Evolutionary conservation across 2,329 filamentous ascomycete species (phyloP).

Genomic region (Incumbomyces lentus): DNA sequence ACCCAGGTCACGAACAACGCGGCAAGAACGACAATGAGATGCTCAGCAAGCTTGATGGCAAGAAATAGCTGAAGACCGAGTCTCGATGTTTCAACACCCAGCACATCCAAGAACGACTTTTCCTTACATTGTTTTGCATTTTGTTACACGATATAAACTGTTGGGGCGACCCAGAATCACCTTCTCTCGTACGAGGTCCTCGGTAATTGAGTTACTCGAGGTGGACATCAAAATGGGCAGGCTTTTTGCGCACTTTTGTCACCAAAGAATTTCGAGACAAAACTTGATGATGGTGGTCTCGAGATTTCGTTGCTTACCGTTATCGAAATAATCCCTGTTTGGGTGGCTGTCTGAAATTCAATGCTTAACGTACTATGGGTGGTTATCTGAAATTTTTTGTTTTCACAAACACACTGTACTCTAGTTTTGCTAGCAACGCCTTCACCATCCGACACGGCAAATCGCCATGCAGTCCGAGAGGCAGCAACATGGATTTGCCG

Average conservation of each 20-base stretch:
- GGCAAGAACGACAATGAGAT: slow-evolving; percentile 41
- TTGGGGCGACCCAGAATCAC: slow-evolving; percentile 21
- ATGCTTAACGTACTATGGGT: not conserved
- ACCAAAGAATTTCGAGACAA: slow-evolving; percentile 5
- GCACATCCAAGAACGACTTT: not conserved
- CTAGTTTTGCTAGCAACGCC: not conserved
- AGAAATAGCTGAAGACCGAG: slow-evolving; percentile 13
- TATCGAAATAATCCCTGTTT: not conserved
- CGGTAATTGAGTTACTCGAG: slow-evolving; percentile 14
- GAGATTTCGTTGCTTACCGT: slow-evolving; percentile 10
- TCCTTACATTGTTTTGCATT: slow-evolving; percentile 8
- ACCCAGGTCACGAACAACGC: slow-evolving; percentile 22
- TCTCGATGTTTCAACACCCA: not conserved
- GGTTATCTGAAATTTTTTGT: slow-evolving; percentile 6
- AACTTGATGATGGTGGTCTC: slow-evolving; percentile 8
- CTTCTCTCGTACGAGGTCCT: slow-evolving; percentile 13
- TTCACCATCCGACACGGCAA: no score
- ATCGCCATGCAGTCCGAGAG: no score
- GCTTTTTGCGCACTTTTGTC: slow-evolving; percentile 19
- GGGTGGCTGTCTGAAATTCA: slow-evolving; percentile 4
- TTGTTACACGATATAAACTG: slow-evolving; percentile 16
- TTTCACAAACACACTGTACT: slow-evolving; percentile 2
- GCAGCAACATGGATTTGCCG: no score
- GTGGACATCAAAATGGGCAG: slow-evolving; percentile 14
- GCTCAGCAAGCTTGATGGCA: slow-evolving; percentile 29